Conservation (phyloP, 164 flowering plant genomes). For the Hamamelis virginiana region DNA sequence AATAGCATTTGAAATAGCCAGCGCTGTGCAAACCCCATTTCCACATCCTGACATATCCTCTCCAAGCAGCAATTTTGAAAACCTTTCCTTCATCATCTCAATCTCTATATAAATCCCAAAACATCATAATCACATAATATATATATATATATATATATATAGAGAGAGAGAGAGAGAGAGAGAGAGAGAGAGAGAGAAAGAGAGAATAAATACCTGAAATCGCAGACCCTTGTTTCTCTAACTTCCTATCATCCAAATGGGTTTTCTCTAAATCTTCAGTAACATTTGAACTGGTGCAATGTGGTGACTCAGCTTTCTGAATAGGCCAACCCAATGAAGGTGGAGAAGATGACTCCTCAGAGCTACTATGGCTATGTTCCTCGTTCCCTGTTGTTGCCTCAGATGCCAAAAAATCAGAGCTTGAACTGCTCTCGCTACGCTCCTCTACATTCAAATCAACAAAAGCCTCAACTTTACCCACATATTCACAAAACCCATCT, state of each 20-base stretch:
- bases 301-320: constrained; percentile 22
- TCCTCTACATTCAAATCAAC: constrained; percentile 30
- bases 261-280: constrained; percentile 24
- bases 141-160: neutral
- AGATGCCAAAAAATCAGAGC: constrained; percentile 50
- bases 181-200: neutral
- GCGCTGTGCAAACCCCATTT: constrained; percentile 69
- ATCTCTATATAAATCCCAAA: constrained; percentile 34
- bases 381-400: constrained; percentile 42
- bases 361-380: constrained; percentile 49
- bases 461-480: constrained; percentile 18
- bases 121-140: constrained; percentile 6
- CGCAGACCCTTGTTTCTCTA: constrained; percentile 42
- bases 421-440: constrained; percentile 42
- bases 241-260: constrained; percentile 30
- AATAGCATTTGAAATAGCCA: constrained; percentile 79
- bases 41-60: constrained; percentile 91
- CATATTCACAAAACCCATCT: constrained; percentile 18
- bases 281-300: constrained; percentile 24
- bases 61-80: constrained; percentile 73
- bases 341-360: constrained; percentile 43
- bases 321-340: constrained; percentile 41
- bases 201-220: constrained; percentile 44
- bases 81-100: constrained; percentile 83
- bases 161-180: neutral